Evolutionary conservation across 75 land plant species (phyloP), one percentile per base, ranked within the genome.

Genomic region (Chamaecyparis obtusa): DNA sequence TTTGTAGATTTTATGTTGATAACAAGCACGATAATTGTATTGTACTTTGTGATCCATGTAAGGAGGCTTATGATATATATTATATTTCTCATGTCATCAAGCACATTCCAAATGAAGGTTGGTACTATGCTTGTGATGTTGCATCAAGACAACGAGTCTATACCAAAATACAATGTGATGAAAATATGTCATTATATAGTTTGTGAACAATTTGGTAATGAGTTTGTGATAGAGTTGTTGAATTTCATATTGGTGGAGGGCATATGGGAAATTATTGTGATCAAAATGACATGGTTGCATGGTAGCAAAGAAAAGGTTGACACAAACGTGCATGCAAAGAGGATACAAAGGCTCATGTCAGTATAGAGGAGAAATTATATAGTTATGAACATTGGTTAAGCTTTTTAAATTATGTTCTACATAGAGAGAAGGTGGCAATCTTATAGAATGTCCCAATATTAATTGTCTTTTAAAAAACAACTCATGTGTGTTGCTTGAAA

Each of bases 181-280:
- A 15, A 17, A 0, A 11, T 11, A 36, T 44, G 10, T 39, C 86
- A 85, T 85, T 85, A 48, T 85, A 67, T 90, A 84, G 71, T 85
- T 87, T 75, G 90, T 91, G 82, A 91, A 89, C 85, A 87, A 85
- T 77, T 89, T 86, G 49, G 90, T 83, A 85, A 84, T n/a, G 17
- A 85, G 88, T 37, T 87, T 88, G 36, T 32, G 36, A 67, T 43
- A 32, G 35, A 37, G 36, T 21, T 85, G 43, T 10, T 33, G 86
- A 57, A 19, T 39, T 35, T 15, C 33, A 24, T 24, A 24, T 3
- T 85, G 30, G 41, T 7, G 33, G 14, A 60, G 67, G 55, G 55
- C 55, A 14, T 10, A 54, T 14, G 11, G 64, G 71, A 37, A 15
- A 35, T 32, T 60, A 51, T 30, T 37, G 71, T 41, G 57, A 55